Conservation (phyloP, 257 asterid genomes). For the Paraleonurus japonicus region DNA sequence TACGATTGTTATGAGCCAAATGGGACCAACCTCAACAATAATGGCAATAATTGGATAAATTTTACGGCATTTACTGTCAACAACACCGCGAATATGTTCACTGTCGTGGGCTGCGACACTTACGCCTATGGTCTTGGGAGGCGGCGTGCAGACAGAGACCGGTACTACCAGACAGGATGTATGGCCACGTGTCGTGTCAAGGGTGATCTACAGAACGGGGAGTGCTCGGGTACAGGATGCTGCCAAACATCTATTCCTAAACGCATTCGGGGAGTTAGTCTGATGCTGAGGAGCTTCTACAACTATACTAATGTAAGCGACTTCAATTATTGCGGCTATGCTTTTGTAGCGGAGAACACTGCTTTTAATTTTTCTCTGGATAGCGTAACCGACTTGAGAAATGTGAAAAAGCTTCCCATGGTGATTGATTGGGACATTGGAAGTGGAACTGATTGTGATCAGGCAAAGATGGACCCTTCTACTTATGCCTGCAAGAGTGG, state of each 20-base stretch:
- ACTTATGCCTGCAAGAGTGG: constrained; percentile 33
- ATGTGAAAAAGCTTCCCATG: constrained; percentile 21
- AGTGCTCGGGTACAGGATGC: constrained; percentile 38
- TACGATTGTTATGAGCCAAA: constrained; percentile 13
- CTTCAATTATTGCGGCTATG: constrained; percentile 31
- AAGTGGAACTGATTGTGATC: not conserved
- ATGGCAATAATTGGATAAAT: not conserved
- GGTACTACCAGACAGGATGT: constrained; percentile 5
- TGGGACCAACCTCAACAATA: not conserved
- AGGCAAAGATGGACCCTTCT: constrained; percentile 15
- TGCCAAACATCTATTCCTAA: constrained; percentile 33
- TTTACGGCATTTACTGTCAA: not conserved
- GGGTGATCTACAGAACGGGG: constrained; percentile 12
- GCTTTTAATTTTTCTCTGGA: constrained; percentile 17
- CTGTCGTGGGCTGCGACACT: constrained; percentile 22
- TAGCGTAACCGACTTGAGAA: constrained; percentile 14
- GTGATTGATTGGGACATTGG: constrained; percentile 48
- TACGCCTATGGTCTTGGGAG: not conserved
- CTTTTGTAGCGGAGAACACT: constrained; percentile 25
- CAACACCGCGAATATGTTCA: constrained; percentile 30
- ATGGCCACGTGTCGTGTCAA: not conserved
- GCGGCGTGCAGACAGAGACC: not conserved
- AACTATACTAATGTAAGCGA: not conserved
- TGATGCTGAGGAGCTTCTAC: not conserved
- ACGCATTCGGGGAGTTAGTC: not conserved